phyloP scores from a whole-genome alignment of 176 grass and related monocot species.

The Bolboschoenus planiculmis region DNA sequence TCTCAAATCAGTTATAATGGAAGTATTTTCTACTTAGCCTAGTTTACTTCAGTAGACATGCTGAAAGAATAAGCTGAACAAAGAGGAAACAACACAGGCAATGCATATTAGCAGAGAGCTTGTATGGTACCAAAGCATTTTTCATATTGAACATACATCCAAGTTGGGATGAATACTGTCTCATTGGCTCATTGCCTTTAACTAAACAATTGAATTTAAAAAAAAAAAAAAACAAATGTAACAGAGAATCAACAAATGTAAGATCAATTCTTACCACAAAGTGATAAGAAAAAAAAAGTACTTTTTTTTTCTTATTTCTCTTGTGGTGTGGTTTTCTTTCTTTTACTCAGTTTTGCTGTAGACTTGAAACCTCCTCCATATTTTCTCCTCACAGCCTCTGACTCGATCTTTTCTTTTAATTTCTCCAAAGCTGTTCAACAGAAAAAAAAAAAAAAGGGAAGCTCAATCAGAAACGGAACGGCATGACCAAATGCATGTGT shows the following conservation, averaged over 20 bases:
- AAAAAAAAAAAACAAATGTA: background rate
- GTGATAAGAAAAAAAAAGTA: background rate
- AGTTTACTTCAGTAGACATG: background rate
- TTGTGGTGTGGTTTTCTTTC: conserved; percentile 29
- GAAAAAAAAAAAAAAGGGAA: conserved; percentile 20
- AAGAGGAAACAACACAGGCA: background rate
- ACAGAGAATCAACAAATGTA: background rate
- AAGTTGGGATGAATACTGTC: background rate
- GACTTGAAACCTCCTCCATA: conserved; percentile 33
- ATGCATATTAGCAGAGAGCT: background rate
- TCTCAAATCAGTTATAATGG: background rate
- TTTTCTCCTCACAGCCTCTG: conserved; percentile 47
- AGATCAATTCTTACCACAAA: background rate
- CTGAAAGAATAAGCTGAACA: background rate
- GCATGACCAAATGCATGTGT: background rate
- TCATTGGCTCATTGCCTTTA: background rate
- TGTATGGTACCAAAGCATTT: background rate
- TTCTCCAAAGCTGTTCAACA: conserved; percentile 64
- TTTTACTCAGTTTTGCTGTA: conserved; percentile 31
- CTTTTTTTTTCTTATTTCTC: background rate
- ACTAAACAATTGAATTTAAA: background rate
- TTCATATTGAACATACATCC: background rate
- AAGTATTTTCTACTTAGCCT: background rate
- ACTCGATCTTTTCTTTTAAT: conserved; percentile 50
- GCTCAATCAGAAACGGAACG: background rate